Evolutionary conservation across 2,329 filamentous ascomycete genomes (phyloP).

Genomic region (Lasiodiplodia gonubiensis): DNA sequence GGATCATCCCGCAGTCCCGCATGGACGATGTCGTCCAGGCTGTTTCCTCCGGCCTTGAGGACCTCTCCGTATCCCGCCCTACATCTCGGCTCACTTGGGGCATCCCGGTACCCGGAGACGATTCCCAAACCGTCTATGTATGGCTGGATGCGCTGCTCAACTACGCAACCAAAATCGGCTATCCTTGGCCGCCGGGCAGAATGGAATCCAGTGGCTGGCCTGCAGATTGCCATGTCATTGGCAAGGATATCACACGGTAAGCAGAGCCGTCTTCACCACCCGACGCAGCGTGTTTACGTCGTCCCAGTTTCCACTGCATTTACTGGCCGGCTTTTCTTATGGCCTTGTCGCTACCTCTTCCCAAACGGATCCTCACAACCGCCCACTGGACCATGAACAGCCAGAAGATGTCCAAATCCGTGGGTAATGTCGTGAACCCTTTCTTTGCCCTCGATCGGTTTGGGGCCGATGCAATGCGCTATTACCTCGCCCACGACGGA

Average conservation of each 20-base stretch:
- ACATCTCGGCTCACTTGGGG: slow-evolving; percentile 82
- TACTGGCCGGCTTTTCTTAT: slow-evolving; percentile 98
- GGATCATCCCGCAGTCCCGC: slow-evolving; percentile 73
- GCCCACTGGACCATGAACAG: slow-evolving; percentile 94
- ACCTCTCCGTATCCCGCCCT: slow-evolving; percentile 88
- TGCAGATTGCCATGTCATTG: slow-evolving; percentile 87
- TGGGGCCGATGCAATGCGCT: slow-evolving; percentile 85
- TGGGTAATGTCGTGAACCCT: slow-evolving; percentile 93
- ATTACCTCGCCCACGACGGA: slow-evolving; percentile 83
- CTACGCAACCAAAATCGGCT: slow-evolving; percentile 87
- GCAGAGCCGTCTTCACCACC: slow-evolving; percentile 31
- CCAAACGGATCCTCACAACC: slow-evolving; percentile 82
- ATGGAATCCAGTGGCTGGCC: slow-evolving; percentile 75
- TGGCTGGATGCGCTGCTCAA: slow-evolving; percentile 97
- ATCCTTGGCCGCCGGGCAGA: slow-evolving; percentile 74
- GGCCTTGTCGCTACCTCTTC: slow-evolving; percentile 79
- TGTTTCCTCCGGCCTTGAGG: slow-evolving; percentile 78
- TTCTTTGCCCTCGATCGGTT: slow-evolving; percentile 90
- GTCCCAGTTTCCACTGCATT: slow-evolving; percentile 77
- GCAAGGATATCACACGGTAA: slow-evolving; percentile 87
- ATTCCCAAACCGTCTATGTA: slow-evolving; percentile 91
- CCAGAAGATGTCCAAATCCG: slow-evolving; percentile 95
- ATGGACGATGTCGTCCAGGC: slow-evolving; percentile 80
- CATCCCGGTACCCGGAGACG: slow-evolving; percentile 83
- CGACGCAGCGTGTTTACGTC: background rate